A percentile compares a stretch with the other conserved stretches of the same genome.
Conservation (phyloP, 2,329 filamentous ascomycete species). For the Fusarium mangiferae region DNA sequence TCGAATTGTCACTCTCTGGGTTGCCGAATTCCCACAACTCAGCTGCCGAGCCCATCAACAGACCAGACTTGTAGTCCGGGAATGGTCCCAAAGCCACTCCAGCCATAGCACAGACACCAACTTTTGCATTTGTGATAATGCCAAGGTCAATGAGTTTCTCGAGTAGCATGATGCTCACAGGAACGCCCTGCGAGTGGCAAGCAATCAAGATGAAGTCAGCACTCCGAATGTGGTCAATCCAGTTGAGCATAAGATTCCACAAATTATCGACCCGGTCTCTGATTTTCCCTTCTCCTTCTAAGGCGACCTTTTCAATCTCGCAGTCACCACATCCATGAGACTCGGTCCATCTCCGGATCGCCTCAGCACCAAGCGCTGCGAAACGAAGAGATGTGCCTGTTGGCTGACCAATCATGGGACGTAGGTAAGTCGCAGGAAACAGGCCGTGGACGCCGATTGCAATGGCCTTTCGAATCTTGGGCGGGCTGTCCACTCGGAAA, state of each 20-base stretch:
- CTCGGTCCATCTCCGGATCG: slow-evolving; percentile 85
- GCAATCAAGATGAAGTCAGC: slow-evolving; percentile 93
- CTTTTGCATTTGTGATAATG: slow-evolving; percentile 77
- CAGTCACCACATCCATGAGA: slow-evolving; percentile 76
- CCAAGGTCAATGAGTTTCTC: slow-evolving; percentile 93
- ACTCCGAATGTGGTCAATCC: slow-evolving; percentile 87
- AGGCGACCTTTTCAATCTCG: slow-evolving; percentile 91
- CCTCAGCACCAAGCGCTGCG: slow-evolving; percentile 84
- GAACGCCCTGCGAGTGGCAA: slow-evolving; percentile 95
- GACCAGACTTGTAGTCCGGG: slow-evolving; percentile 86
- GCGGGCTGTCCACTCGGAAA: slow-evolving; percentile 73
- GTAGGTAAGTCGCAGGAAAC: slow-evolving; percentile 86
- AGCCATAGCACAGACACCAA: slow-evolving; percentile 90
- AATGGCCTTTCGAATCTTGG: slow-evolving; percentile 83
- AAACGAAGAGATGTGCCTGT: slow-evolving; percentile 96
- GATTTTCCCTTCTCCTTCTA: slow-evolving; percentile 95
- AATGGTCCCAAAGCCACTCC: slow-evolving; percentile 96
- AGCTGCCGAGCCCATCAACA: slow-evolving; percentile 89
- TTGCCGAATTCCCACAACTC: slow-evolving; percentile 95
- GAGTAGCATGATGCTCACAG: slow-evolving; percentile 90
- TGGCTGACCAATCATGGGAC: slow-evolving; percentile 92
- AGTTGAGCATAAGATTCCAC: slow-evolving; percentile 94
- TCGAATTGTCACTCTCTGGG: slow-evolving; percentile 82
- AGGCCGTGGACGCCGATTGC: slow-evolving; percentile 96
- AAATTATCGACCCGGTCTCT: slow-evolving; percentile 88